Evolutionary conservation across 2,329 filamentous ascomycete genomes (phyloP).

Genomic region (Macroventuria anomochaeta): DNA sequence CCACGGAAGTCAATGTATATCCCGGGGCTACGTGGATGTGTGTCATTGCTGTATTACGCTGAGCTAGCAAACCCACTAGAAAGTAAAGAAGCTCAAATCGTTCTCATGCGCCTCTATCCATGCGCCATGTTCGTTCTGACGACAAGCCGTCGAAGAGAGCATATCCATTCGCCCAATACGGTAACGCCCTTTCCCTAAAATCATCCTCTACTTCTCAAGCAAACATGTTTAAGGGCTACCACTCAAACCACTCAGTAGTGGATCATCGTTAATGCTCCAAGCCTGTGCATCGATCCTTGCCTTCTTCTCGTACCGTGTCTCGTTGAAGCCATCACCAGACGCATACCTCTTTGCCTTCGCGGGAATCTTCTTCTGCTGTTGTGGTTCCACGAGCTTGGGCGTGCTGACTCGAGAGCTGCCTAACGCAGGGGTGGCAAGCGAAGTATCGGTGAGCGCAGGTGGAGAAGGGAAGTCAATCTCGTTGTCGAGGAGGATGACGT

Average conservation of each 20-base stretch:
- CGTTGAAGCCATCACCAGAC: conserved; percentile 6
- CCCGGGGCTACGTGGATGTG: no score
- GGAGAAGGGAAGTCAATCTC: conserved; percentile 25
- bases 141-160: conserved; percentile 2
- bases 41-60: neutral
- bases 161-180: neutral
- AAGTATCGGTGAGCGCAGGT: conserved; percentile 37
- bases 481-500: conserved; percentile 20
- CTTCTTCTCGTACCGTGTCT: conserved; percentile 22
- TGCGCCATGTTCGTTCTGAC: neutral
- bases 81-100: neutral
- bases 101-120: neutral
- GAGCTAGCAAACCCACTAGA: neutral
- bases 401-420: conserved; percentile 33
- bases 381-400: conserved; percentile 20
- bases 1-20: no score
- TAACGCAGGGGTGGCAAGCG: conserved; percentile 31
- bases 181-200: neutral
- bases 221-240: neutral
- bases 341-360: conserved; percentile 11
- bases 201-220: neutral
- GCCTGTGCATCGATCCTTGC: conserved; percentile 15
- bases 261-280: conserved; percentile 10
- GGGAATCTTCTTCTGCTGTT: neutral
- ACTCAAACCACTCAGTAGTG: neutral